Conservation (phyloP, 2,329 filamentous ascomycete species). For the Verticillium zaregamsianum region DNA sequence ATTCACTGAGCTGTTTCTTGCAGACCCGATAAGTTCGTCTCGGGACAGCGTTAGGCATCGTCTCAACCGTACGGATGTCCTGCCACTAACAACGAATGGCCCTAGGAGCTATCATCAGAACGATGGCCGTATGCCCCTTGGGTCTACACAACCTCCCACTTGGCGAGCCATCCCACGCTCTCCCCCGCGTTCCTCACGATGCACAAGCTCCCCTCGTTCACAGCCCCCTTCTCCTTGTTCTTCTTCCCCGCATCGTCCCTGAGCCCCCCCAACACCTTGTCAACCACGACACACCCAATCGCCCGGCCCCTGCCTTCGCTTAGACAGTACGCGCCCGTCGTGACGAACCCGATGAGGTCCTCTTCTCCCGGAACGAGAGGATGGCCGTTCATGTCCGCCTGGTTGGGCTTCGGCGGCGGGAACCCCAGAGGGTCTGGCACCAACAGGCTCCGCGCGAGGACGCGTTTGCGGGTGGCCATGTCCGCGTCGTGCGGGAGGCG, state of each 20-base stretch:
- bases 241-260: conserved; percentile 10
- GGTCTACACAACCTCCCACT: conserved; percentile 65
- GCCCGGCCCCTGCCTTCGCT: conserved; percentile 71
- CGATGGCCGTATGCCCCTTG: not conserved
- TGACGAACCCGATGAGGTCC: conserved; percentile 87
- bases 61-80: too few relatives aligned
- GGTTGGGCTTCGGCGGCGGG: conserved; percentile 30
- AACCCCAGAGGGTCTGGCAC: conserved; percentile 26
- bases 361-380: conserved; percentile 67
- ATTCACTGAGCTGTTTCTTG: not conserved
- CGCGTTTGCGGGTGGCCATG: conserved; percentile 34
- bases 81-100: too few relatives aligned
- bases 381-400: conserved; percentile 43
- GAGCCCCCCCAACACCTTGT: conserved; percentile 46
- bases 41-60: too few relatives aligned
- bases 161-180: conserved; percentile 70
- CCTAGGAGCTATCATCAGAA: too few relatives aligned
- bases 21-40: not conserved
- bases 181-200: conserved; percentile 80
- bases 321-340: conserved; percentile 78
- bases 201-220: conserved; percentile 55
- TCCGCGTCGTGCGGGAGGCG: conserved; percentile 18
- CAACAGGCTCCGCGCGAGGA: conserved; percentile 45
- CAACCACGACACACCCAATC: conserved; percentile 65
- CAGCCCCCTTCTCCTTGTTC: conserved; percentile 19